Evolutionary conservation across 441 rosid genomes (phyloP), one percentile per base, ranked within the genome.

Genomic region (Populus tomentosa): DNA sequence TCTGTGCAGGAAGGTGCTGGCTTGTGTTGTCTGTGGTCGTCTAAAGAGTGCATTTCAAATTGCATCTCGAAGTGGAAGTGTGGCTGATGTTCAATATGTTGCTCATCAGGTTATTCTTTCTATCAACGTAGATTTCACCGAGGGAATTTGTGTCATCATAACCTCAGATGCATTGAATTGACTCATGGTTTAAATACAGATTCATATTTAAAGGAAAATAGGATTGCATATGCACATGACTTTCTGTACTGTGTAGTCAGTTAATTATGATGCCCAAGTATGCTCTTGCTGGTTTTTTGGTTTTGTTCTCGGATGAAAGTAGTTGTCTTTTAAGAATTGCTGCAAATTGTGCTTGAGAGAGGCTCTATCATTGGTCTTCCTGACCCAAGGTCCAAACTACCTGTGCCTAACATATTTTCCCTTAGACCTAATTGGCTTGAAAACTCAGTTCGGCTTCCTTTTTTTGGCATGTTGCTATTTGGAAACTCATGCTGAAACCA

Each of bases 11-110:
- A 95, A 94, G 82, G 98, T 95, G 85, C 86, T 95, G 86, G 98
- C 98, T 72, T 94, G 98, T 74, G 99, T 95, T 76, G 91, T 95
- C 78, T 95, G 99, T 72, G 98, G 99, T 65, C 98, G 98, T 64
- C 91, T 95, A 73, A 95, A 95, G 87, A 95, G 97, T 75, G 99
- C 99, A 23, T 95, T 94, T 83, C 99, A 95, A 75, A 95, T 95
- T 75, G 99, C 99, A 66, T 91, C 98, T 23, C 91, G 90, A 77
- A 95, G 98, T 78, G 97, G 97, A 79, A 95, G 97, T 72, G 97
- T 95, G 80, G 99, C 98, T 80, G 99, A 95, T 85, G 99, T 95
- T 77, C 94, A 95, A 77, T 95, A 92, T 70, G 99, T 95, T 56
- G 99, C 99, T 75, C 99, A 94, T 86, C 99, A 95, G 95, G 95